Percentiles rank a stretch among this genome's conserved stretches.
phyloP scores from a whole-genome alignment of 805 yeast species.

The Gaillardinia entomophila region DNA sequence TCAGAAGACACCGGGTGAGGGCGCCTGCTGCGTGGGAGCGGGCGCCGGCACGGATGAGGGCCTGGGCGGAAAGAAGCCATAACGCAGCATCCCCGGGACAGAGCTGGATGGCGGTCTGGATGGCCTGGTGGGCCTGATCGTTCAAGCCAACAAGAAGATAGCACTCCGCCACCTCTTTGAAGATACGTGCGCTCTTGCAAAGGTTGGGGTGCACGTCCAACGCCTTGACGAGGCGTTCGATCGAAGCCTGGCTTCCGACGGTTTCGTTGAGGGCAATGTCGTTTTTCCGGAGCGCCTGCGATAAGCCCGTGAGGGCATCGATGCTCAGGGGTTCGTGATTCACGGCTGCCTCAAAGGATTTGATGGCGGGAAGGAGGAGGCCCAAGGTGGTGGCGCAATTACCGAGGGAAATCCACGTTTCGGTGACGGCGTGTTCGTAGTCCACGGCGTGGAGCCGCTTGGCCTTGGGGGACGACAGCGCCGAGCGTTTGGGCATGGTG shows the following conservation, averaged over 20 bases:
- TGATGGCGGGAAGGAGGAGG: conserved; percentile 32
- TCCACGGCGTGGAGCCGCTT: background rate
- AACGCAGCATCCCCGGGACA: conserved; percentile 38
- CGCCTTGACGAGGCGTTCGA: conserved; percentile 34
- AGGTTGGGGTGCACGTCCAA: conserved; percentile 33
- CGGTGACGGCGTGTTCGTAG: conserved; percentile 22
- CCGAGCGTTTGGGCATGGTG: no score
- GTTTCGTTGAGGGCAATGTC: conserved; percentile 34
- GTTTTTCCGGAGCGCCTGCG: conserved; percentile 33
- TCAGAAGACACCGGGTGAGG: conserved; percentile 38
- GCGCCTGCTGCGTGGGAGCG: conserved; percentile 42
- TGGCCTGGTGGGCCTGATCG: conserved; percentile 48
- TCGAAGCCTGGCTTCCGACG: conserved; percentile 33
- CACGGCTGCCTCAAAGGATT: conserved; percentile 39
- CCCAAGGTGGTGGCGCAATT: conserved; percentile 40
- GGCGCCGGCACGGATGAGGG: conserved; percentile 39
- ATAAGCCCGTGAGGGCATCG: conserved; percentile 38
- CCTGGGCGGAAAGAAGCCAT: conserved; percentile 46
- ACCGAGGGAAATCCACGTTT: conserved; percentile 45
- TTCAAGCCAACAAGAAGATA: conserved; percentile 41
- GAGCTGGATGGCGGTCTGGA: conserved; percentile 37
- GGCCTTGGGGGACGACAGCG: no score
- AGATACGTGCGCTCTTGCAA: conserved; percentile 31
- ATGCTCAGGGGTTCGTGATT: conserved; percentile 34
- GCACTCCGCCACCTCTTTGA: conserved; percentile 49